These are phyloP conservation scores for Rubia balearica DNA, from an alignment of 305 asterid species.

Conservation along the genomic window DNA sequence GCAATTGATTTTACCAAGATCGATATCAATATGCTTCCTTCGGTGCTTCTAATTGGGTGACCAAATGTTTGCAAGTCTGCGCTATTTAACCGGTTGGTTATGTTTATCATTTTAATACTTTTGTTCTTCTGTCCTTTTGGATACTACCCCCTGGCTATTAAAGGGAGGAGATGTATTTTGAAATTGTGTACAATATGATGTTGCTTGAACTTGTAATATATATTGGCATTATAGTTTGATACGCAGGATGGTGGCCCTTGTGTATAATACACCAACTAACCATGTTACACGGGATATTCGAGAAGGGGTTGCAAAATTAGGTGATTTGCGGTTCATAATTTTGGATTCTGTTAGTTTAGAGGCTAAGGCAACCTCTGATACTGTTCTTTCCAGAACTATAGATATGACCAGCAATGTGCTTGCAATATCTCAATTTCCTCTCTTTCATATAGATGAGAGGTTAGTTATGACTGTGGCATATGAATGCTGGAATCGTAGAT, in stretches of 20 bases:
- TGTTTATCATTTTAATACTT: conserved; percentile 12
- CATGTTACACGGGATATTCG: conserved; percentile 91
- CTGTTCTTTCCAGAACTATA: conserved; percentile 89
- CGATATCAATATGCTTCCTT: conserved; percentile 70
- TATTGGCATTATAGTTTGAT: conserved; percentile 53
- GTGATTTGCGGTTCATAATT: conserved; percentile 77
- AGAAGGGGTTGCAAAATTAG: conserved; percentile 85
- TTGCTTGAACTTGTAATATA: conserved; percentile 17
- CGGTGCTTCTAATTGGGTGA: conserved; percentile 69
- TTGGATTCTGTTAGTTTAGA: conserved; percentile 96
- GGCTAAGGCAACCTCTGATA: conserved; percentile 96
- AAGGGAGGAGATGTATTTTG: neutral
- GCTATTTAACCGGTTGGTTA: conserved; percentile 74
- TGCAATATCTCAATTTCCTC: conserved; percentile 53
- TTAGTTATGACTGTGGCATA: conserved; percentile 13
- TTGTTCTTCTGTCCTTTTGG: neutral
- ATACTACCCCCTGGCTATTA: neutral
- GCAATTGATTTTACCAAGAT: conserved; percentile 68
- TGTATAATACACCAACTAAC: conserved; percentile 85
- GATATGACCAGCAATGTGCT: conserved; percentile 81
- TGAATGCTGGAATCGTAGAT: neutral
- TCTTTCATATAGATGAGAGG: conserved; percentile 76
- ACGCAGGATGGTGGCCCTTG: conserved; percentile 93
- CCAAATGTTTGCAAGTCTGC: conserved; percentile 97
- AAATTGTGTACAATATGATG: conserved; percentile 12